Base-by-base conservation (phyloP, 1,284 basidiomycete genomes). In the Cryptococcus sp. region DNA sequence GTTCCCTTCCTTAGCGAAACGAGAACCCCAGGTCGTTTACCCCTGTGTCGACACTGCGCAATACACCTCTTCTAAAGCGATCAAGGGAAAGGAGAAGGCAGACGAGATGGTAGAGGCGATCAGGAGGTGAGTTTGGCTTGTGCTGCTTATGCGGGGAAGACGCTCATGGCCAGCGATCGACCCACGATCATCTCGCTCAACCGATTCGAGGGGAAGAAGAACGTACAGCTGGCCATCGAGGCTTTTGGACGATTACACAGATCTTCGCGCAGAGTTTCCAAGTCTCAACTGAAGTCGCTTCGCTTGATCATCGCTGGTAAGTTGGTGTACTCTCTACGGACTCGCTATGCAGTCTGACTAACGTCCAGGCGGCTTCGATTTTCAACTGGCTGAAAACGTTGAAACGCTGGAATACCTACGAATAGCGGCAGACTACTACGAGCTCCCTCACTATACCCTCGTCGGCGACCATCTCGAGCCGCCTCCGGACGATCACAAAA, bases 161-260 rank as follows among this genome's bases (percentile, higher is more conserved):
- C 19, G 2, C n/a, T 7, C 24, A n/a, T 16, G 12, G 36, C 14
- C 64, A 92, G 88, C 21, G 69, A 80, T 31, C 78, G 79, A 4
- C 87, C 85, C 1, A 91, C 86, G 0, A 71, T 98, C 2, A 63
- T 97, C 0, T 97, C 92, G 0, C 76, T 98, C 45, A 98, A 98
- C 68, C 85, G 94, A 1, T 98, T 95, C 64, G 94, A 98, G 74
- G 82, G 80, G 56, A 98, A 97, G 77, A 98, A 98, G 76, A 94
- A 98, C 58, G 78, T 81, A 0, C 81, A 80, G 0, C 76, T 98
- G 2, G 92, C 92, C 0, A 76, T 98, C 23, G 75, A 84, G 38
- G 77, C 93, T 0, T 97, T 94, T 44, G 84, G 38, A 77, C 93
- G 0, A 97, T 93, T 44, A 63, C 64, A 1, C 44, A 52, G 10